These are phyloP conservation scores for Dipodascus geniculatus DNA, from an alignment of 805 yeast species.

Conservation along the genomic window DNA sequence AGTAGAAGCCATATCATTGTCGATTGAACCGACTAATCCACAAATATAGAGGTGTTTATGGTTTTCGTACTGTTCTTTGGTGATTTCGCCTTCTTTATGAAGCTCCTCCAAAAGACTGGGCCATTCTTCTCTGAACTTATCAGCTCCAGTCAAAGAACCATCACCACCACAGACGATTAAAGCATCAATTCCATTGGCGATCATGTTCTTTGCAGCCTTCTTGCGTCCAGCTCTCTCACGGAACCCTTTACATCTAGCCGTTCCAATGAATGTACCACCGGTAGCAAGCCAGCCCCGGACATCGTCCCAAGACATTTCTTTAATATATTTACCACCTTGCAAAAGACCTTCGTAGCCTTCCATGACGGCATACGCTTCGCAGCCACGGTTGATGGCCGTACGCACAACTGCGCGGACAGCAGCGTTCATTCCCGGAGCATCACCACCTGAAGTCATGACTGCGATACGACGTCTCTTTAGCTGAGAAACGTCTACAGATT, in stretches of 20 bases:
- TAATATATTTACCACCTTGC: slow-evolving; percentile 67
- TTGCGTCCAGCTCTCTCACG: slow-evolving; percentile 78
- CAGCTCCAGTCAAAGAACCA: slow-evolving; percentile 97
- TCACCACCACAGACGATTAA: slow-evolving; percentile 97
- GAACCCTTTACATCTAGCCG: slow-evolving; percentile 85
- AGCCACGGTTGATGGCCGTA: slow-evolving; percentile 74
- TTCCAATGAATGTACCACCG: slow-evolving; percentile 95
- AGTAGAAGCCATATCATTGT: slow-evolving; percentile 95
- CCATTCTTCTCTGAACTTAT: slow-evolving; percentile 89
- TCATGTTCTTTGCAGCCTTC: slow-evolving; percentile 72
- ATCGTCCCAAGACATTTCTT: slow-evolving; percentile 81
- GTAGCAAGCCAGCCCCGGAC: slow-evolving; percentile 87
- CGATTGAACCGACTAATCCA: slow-evolving; percentile 94
- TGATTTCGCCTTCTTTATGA: slow-evolving; percentile 40
- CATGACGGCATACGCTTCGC: slow-evolving; percentile 82
- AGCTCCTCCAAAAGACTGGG: slow-evolving; percentile 74
- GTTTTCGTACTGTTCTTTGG: slow-evolving; percentile 45
- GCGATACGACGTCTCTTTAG: slow-evolving; percentile 50
- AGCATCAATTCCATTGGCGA: slow-evolving; percentile 84
- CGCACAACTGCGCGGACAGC: slow-evolving; percentile 92
- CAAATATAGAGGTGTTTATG: slow-evolving; percentile 72
- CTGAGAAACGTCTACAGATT: neutral
- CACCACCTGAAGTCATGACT: slow-evolving; percentile 98
- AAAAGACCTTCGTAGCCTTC: slow-evolving; percentile 96
- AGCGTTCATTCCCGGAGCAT: slow-evolving; percentile 97